These are phyloP conservation scores for Onygenales sp. DNA, from an alignment of 2,329 filamentous ascomycete species.

Conservation along the genomic window DNA sequence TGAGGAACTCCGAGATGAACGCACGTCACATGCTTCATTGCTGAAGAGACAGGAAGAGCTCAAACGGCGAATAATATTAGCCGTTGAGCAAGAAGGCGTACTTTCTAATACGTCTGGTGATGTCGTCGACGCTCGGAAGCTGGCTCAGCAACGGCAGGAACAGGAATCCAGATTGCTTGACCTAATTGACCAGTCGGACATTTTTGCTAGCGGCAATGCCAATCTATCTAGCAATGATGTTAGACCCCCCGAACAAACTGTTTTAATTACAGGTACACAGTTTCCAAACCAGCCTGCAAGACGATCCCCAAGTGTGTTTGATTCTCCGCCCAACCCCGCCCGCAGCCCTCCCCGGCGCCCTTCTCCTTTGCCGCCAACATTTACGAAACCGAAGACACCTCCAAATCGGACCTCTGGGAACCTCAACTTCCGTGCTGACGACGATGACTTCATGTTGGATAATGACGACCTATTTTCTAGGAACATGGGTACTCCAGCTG, in stretches of 20 bases:
- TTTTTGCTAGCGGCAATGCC: constrained; percentile 14
- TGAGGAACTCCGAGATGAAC: constrained; percentile 22
- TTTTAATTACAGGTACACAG: constrained; percentile 12
- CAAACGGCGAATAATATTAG: constrained; percentile 26
- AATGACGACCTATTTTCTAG: constrained; percentile 24
- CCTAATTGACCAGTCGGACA: constrained; percentile 22
- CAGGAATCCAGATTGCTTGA: constrained; percentile 24
- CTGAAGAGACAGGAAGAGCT: constrained; percentile 23
- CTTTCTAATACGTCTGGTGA: constrained; percentile 23
- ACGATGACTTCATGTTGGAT: constrained; percentile 15
- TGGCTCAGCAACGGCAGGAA: constrained; percentile 23
- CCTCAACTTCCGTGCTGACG: constrained; percentile 8
- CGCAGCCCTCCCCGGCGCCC: neutral
- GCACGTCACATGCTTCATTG: constrained; percentile 17
- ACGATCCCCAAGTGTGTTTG: neutral
- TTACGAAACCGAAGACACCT: neutral
- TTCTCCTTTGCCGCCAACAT: neutral
- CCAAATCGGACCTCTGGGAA: neutral
- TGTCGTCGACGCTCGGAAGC: constrained; percentile 23
- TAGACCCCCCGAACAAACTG: constrained; percentile 4
- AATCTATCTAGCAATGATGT: neutral
- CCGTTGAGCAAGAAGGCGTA: constrained; percentile 25
- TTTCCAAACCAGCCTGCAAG: constrained; percentile 2
- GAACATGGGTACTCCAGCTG: constrained; percentile 32
- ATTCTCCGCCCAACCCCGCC: neutral